phyloP scores from a whole-genome alignment of 331 rosid species.

The Cucumis variabilis region DNA sequence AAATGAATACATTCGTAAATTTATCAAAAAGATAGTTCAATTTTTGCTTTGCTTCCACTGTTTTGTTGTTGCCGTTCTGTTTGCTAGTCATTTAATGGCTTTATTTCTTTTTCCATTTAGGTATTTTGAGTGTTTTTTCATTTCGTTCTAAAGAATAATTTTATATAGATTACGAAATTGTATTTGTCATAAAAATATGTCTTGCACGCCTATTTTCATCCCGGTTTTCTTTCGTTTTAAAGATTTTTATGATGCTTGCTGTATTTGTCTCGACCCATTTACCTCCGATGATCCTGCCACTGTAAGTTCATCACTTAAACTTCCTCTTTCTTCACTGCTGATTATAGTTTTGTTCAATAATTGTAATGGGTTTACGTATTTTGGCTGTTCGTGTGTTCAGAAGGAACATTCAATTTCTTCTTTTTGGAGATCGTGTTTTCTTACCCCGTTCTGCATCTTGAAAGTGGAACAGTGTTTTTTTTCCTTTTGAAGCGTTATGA shows the following conservation, averaged over 20 bases:
- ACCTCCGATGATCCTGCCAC: conserved; percentile 69
- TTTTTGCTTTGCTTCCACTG: no score
- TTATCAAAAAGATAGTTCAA: no score
- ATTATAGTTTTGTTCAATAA: no score
- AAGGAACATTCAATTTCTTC: no score
- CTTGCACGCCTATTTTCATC: background rate
- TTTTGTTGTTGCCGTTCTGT: background rate
- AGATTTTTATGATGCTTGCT: conserved; percentile 72
- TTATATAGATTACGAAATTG: background rate
- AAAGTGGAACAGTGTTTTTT: no score
- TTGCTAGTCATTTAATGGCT: background rate
- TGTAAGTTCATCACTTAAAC: conserved; percentile 49
- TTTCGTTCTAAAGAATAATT: background rate
- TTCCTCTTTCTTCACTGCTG: background rate
- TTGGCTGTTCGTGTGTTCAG: no score
- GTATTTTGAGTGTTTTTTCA: background rate
- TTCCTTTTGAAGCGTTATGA: no score
- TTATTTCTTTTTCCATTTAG: background rate
- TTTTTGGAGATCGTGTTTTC: no score
- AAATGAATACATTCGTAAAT: no score
- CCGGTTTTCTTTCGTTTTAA: background rate
- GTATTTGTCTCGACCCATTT: conserved; percentile 91
- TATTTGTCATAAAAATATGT: background rate
- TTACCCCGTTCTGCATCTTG: no score
- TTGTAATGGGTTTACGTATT: no score